Evolutionary conservation across 352 stramenopile genomes (phyloP).

Genomic region (Peronospora destructor): DNA sequence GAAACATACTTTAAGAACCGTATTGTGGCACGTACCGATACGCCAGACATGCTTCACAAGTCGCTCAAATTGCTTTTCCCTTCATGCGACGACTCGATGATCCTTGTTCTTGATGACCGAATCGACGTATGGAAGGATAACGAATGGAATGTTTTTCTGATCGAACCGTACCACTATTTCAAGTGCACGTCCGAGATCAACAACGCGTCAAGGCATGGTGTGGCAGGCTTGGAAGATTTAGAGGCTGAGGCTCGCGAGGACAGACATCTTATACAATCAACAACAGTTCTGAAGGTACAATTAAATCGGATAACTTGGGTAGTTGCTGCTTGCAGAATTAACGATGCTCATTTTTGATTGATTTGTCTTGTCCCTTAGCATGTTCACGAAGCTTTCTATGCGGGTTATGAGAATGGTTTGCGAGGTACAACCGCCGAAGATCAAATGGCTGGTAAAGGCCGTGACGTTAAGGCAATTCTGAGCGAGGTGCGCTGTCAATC

Average conservation of each 20-base stretch:
- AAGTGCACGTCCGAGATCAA: constrained; percentile 80
- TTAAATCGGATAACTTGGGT: neutral
- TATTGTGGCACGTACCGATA: constrained; percentile 84
- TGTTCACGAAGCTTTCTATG: constrained; percentile 59
- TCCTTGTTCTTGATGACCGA: constrained; percentile 77
- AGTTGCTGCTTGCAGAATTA: neutral
- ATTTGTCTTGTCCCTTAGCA: constrained; percentile 22
- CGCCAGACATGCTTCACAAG: constrained; percentile 81
- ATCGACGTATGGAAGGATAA: constrained; percentile 88
- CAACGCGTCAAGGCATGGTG: constrained; percentile 56
- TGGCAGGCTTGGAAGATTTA: constrained; percentile 36
- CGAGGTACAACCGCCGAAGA: constrained; percentile 51
- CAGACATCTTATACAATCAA: constrained; percentile 47
- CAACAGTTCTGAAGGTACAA: constrained; percentile 48
- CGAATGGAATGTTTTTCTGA: constrained; percentile 80
- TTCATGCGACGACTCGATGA: constrained; percentile 84
- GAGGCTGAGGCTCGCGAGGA: constrained; percentile 28
- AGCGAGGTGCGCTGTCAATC: constrained; percentile 32
- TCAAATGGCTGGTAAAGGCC: constrained; percentile 60
- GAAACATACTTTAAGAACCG: constrained; percentile 78
- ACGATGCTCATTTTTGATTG: neutral
- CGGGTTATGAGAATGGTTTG: constrained; percentile 36
- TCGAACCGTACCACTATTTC: constrained; percentile 82
- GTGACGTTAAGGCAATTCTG: constrained; percentile 65
- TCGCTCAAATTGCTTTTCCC: constrained; percentile 83